Conservation (phyloP, 345 rosid species). For the Syzygium aqueum region DNA sequence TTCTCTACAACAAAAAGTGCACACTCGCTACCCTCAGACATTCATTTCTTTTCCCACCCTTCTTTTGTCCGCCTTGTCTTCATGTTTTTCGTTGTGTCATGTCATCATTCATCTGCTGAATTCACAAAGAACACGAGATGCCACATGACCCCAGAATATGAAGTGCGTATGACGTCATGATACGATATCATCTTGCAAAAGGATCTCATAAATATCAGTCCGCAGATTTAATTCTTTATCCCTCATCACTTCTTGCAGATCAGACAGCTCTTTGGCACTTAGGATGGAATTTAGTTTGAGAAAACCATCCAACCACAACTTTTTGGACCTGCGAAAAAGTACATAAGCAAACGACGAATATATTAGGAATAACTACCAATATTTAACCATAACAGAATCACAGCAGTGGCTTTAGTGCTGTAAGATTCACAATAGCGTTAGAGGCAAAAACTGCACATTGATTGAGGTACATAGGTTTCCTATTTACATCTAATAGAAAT, state of each 20-base stretch:
- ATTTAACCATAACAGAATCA: background rate
- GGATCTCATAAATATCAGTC: constrained; percentile 96
- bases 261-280: constrained; percentile 77
- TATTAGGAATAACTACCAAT: background rate
- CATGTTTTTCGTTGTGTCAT: background rate
- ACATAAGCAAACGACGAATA: background rate
- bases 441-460: background rate
- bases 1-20: background rate
- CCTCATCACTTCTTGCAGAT: constrained; percentile 95
- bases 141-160: background rate
- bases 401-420: background rate
- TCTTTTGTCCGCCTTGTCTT: background rate
- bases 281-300: constrained; percentile 45
- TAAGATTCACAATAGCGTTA: background rate
- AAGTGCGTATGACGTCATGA: background rate
- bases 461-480: background rate
- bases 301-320: constrained; percentile 92
- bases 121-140: background rate
- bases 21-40: background rate
- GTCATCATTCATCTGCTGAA: background rate
- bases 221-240: constrained; percentile 86
- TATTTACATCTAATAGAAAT: background rate
- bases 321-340: constrained; percentile 57
- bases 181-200: constrained; percentile 54
- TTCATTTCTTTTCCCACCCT: background rate